Base-by-base conservation (phyloP, 2,329 filamentous ascomycete species). In the Fusarium sublunatum region DNA sequence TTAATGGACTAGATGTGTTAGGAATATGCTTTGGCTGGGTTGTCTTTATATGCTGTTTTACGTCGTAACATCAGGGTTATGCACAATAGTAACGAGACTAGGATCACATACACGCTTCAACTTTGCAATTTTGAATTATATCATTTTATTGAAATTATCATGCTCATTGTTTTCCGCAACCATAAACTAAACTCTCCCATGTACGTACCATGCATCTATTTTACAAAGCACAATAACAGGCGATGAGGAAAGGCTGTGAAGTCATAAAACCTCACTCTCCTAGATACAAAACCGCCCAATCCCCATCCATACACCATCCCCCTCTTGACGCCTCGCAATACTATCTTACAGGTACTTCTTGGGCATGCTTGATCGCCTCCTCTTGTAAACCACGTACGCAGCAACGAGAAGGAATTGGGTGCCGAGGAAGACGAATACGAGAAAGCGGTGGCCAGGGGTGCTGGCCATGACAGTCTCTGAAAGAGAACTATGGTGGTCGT, bases 341-440 rank as follows among this genome's bases (percentile, higher is more conserved):
- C 6, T 28, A 35, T 35, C 72, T 81, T 81, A 97, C 74, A 97
- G 79, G 76, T 93, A 97, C 80, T 97, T 97, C 84, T 97, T 97
- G n/a, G 92, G 92, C 76, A 88, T 86, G 64, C 83, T 87, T 35
- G 86, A 83, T 77, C 89, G 86, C 72, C 90, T 88, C 69, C 88
- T 85, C 84, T 96, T 96, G 79, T 97, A 97, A 57, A 88, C 74
- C 34, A 92, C 75, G 73, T 93, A 97, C 1, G 82, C 85, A 3
- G 77, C 86, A 0, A 86, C 86, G 29, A 96, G 80, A 65, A 92
- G 74, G 44, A 91, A 73, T 78, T 97, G 93, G 63, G 91, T 87
- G 15, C 85, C 88, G 53, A 97, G 81, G 56, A 96, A 83, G 58
- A 93, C 79, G 70, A 89, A 83, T 64, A 96, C 85, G 68, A 88